These are phyloP conservation scores for Daldinia childiae DNA, from an alignment of 495 filamentous ascomycete genomes.

Conservation along the genomic window DNA sequence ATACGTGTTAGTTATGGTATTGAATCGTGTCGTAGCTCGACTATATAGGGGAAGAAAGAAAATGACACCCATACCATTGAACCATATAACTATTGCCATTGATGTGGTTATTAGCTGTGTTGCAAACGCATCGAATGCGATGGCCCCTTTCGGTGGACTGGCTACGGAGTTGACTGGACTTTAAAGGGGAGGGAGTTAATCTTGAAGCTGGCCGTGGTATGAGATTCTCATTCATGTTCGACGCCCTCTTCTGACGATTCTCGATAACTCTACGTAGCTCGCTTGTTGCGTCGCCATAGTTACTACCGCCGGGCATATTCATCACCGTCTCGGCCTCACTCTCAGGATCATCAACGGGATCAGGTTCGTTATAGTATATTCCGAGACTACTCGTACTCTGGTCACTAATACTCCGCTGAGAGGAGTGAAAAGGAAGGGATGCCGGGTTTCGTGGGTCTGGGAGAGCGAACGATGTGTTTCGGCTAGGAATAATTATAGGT, in stretches of 20 bases:
- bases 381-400: slow-evolving; percentile 55
- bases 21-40: not conserved
- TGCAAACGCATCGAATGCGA: slow-evolving; percentile 78
- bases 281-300: slow-evolving; percentile 60
- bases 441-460: slow-evolving; percentile 61
- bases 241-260: slow-evolving; percentile 63
- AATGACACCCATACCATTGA: slow-evolving; percentile 70
- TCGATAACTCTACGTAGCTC: slow-evolving; percentile 79
- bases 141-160: slow-evolving; percentile 69
- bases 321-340: slow-evolving; percentile 69
- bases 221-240: slow-evolving; percentile 43
- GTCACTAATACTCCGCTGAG: slow-evolving; percentile 58
- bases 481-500: slow-evolving; percentile 70
- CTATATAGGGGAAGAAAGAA: slow-evolving; percentile 3
- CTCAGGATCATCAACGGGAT: slow-evolving; percentile 47
- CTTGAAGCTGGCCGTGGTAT: slow-evolving; percentile 30
- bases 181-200: slow-evolving; percentile 72
- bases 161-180: slow-evolving; percentile 69
- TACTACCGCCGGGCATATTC: slow-evolving; percentile 52
- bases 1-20: slow-evolving; percentile 28
- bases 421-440: slow-evolving; percentile 63
- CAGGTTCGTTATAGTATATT: slow-evolving; percentile 41
- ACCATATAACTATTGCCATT: slow-evolving; percentile 80
- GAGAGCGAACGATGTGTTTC: slow-evolving; percentile 68
- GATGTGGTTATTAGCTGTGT: slow-evolving; percentile 52